Evolutionary conservation across 352 stramenopile species (phyloP).

Genomic region (Globisporangium nunn): DNA sequence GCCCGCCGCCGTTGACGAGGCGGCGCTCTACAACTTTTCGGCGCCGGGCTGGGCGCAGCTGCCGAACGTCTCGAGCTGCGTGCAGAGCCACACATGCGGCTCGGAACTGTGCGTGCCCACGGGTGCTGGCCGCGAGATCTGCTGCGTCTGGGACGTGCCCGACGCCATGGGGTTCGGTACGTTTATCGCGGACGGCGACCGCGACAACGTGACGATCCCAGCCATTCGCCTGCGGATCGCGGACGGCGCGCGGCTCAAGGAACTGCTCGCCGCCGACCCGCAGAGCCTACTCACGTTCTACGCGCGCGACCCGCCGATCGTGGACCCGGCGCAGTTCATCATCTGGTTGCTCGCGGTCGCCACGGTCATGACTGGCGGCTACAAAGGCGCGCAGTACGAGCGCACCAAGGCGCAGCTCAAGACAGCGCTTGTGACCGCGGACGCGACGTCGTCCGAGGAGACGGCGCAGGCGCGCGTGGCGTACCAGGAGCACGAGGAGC

Average conservation of each 20-base stretch:
- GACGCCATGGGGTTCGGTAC: constrained; percentile 60
- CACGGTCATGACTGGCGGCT: constrained; percentile 65
- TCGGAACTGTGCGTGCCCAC: constrained; percentile 62
- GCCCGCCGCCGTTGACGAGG: constrained; percentile 8
- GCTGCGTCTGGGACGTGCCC: constrained; percentile 73
- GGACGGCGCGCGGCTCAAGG: constrained; percentile 51
- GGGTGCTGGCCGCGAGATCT: constrained; percentile 46
- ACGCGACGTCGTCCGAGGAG: constrained; percentile 45
- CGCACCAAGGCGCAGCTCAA: constrained; percentile 58
- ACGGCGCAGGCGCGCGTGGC: constrained; percentile 38
- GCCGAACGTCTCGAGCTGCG: constrained; percentile 41
- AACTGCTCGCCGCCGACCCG: constrained; percentile 13
- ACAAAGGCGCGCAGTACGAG: constrained; percentile 61
- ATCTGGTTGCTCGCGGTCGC: constrained; percentile 73
- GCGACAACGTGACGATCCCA: constrained; percentile 42
- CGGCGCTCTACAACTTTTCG: constrained; percentile 23
- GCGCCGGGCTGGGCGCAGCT: constrained; percentile 22
- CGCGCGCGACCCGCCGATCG: constrained; percentile 40
- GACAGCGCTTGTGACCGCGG: constrained; percentile 32
- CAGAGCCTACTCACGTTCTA: constrained; percentile 46
- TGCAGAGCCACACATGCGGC: constrained; percentile 27
- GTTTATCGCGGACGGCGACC: constrained; percentile 24
- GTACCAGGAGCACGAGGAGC: constrained; percentile 53
- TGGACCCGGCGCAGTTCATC: constrained; percentile 62
- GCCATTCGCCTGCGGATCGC: constrained; percentile 67